Conservation (phyloP, 1,139 yeast species). For the Kodamaea fungicola region DNA sequence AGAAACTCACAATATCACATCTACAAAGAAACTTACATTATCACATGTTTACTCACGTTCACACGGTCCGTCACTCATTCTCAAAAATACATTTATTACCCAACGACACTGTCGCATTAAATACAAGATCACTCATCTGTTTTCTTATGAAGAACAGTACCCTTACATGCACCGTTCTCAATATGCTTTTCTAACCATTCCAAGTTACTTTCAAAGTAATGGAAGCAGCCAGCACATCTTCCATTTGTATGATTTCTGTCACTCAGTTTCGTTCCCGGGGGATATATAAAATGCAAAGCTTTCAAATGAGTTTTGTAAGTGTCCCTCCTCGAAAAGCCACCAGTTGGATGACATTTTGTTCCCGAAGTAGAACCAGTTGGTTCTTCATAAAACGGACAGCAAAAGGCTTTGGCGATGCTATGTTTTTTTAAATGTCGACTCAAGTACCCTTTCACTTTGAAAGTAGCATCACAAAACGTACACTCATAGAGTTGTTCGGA, state of each 20-base stretch:
- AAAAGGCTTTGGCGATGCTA: constrained; percentile 46
- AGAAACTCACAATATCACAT: background rate
- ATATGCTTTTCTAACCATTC: constrained; percentile 53
- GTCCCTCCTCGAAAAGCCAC: constrained; percentile 57
- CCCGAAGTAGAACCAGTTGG: constrained; percentile 21
- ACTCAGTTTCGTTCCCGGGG: constrained; percentile 52
- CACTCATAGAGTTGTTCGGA: constrained; percentile 28
- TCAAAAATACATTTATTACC: background rate
- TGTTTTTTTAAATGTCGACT: constrained; percentile 58
- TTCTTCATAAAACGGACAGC: constrained; percentile 52
- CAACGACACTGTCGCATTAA: background rate
- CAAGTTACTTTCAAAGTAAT: constrained; percentile 43
- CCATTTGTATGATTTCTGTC: constrained; percentile 46
- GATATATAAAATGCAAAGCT: constrained; percentile 56
- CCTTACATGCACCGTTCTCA: constrained; percentile 43
- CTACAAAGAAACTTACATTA: background rate
- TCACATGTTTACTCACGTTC: background rate
- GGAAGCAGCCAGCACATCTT: constrained; percentile 57
- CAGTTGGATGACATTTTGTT: constrained; percentile 55
- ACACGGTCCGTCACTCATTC: background rate
- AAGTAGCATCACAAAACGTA: constrained; percentile 42
- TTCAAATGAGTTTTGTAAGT: constrained; percentile 57
- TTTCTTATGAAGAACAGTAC: constrained; percentile 24
- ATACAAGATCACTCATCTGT: constrained; percentile 1
- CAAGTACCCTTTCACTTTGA: constrained; percentile 55